Base-by-base conservation (phyloP, 768 basidiomycete species). In the Phlebiopsis gigantea region DNA sequence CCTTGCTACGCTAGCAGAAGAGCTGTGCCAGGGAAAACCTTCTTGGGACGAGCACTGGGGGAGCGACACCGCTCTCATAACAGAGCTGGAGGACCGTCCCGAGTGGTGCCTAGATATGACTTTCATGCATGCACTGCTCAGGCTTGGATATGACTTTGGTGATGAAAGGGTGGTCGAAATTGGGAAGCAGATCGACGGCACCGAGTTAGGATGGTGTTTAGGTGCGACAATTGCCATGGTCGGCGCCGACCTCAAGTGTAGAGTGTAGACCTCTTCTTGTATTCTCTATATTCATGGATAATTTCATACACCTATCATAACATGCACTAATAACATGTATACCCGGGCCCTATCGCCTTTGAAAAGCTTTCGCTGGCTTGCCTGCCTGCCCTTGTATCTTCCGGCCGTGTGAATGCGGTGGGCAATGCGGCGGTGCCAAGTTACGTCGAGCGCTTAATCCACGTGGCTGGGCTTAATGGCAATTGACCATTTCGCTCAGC, bases 51-150 rank as follows among this genome's bases (percentile, higher is more conserved):
- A 71, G 25, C 73, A 73, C 41, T 82, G 79, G 80, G 71, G 72
- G n/a, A 57, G 65, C 15, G 70, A 78, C 66, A 66, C 71, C 5
- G 69, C 67, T 1, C 80, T 81, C 31, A 76, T 87, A 69, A 76
- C 71, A 0, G 96, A 97, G 66, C 75, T 98, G 5, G 76, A 81
- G 47, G 90, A 76, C 47, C 78, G 95, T 9, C 94, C 96, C 0
- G 96, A 98, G 75, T 95, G 88, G 78, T 99, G 97, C 69, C 79
- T 98, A 41, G 96, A 99, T 69, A 70, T 98, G 66, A 98, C 92
- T 43, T 99, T 96, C 71, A 92, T 93, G 94, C 85, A 97, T 66
- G 86, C 83, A 47, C 70, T 99, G 59, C 70, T 98, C 56, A 77
- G 88, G 57, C 76, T 93, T 1, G 96, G 96, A 28, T 99, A 98